Evolutionary conservation across 805 yeast species (phyloP), one percentile per base, ranked within the genome.

Genomic region (Alloascoidea africana): DNA sequence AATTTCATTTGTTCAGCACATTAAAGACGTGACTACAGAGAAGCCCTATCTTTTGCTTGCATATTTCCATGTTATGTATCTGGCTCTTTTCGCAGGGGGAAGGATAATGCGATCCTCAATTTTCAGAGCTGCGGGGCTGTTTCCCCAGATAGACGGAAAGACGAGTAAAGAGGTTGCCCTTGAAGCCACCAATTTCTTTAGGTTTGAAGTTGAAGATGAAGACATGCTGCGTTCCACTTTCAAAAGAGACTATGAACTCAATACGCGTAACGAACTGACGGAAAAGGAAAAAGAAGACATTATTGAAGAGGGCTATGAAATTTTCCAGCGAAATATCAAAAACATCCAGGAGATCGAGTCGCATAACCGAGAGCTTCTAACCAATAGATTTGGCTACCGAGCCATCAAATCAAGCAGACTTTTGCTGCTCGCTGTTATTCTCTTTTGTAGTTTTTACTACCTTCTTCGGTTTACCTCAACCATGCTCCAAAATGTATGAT

Each of bases 81-180:
- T 83, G 50, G 94, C 91, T 0, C 65, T 83, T 37, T 83, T 83
- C 60, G 94, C 94, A 2, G 94, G 94, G 37, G 94, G 93, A 14
- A 65, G 76, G 44, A 63, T 83, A 23, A 66, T 84, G 72, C 62
- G 77, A 42, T 74, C 86, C 0, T 69, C 75, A 14, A 56, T 83
- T 18, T 62, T 76, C 37, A 71, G 68, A 48, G 76, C 85, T 16
- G 59, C 77, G 4, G 83, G 86, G 2, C 56, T 82, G 39, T 80
- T 81, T 65, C 93, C 94, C 5, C 76, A 76, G 46, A 70, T 76
- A 35, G 70, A 70, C 39, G 84, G 83, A 17, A 62, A 73, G 46
- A 54, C 70, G n/a, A 73, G 72, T 38, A 76, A 68, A 36, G 84
- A 81, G 39, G 66, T 79, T 36, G 66, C 72, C 18, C 53, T 60